Evolutionary conservation across 495 filamentous ascomycete species (phyloP), one percentile per base, ranked within the genome.

Genomic region (Ramalina intermedia): DNA sequence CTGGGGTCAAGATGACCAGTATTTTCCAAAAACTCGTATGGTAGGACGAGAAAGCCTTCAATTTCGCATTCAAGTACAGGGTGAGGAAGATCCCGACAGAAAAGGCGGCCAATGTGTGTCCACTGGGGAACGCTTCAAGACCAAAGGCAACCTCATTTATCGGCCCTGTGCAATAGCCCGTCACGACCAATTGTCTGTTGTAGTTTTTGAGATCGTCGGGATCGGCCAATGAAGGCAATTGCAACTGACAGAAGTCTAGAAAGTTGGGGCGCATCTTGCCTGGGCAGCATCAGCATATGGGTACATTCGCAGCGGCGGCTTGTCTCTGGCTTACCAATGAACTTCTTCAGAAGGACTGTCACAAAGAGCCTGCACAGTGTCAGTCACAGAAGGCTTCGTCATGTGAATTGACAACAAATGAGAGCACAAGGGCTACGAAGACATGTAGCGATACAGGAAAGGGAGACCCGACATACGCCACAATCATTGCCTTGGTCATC

Each of bases 61-160:
- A 64, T 50, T 82, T 81, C 6, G 74, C 78, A 51, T 82, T 82
- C 16, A 83, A 63, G 58, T 79, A 84, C 0, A 83, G 65, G n/a
- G 65, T 67, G 4, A 80, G 57, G 49, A 69, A 83, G 5, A 70
- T 55, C 43, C 74, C 72, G n/a, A 69, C 73, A 0, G 75, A 74
- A 48, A 79, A 82, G 0, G 77, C 71, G 7, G 71, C 71, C 0
- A 69, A 68, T 37, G 75, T 65, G 56, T 82, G 79, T 6, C 80
- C 80, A 11, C 66, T 72, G 0, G 80, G 80, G 56, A 83, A 81
- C 1, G 69, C 72, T 55, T 78, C 69, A 26, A 81, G 60, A 11
- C 67, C 69, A 18, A 49, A 36, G 3, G 35, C 39, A n/a, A 41
- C 21, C 8, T 41, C 11, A 41, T 11, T 16, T n/a, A 12, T 2